A percentile compares a stretch with the other conserved stretches of the same genome.
Conservation (phyloP, 345 rosid genomes). For the Noccaea caerulescens region DNA sequence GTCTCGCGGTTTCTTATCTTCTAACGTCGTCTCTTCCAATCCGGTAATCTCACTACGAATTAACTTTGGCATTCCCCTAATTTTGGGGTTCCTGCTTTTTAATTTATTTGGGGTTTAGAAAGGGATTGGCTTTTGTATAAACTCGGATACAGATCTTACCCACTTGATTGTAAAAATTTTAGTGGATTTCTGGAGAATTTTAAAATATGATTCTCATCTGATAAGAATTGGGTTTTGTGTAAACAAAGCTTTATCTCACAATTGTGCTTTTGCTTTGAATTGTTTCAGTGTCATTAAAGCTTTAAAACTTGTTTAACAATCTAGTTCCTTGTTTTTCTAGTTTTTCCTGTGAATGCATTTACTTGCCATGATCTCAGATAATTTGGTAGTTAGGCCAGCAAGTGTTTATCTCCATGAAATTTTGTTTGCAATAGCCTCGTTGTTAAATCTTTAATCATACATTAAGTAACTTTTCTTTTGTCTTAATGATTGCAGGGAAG, state of each 20-base stretch:
- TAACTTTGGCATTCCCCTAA: not conserved
- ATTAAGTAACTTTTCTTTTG: conserved; percentile 20
- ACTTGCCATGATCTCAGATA: not conserved
- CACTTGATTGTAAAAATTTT: not conserved
- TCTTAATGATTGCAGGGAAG: conserved; percentile 63
- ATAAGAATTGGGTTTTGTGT: not conserved
- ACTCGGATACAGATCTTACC: not conserved
- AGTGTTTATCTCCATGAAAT: not conserved
- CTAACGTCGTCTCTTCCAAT: conserved; percentile 70
- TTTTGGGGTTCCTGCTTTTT: not conserved
- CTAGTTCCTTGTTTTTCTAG: too few relatives aligned
- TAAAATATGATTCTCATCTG: not conserved
- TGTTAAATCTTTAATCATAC: not conserved
- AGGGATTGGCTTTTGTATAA: conserved; percentile 14
- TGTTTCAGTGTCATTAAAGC: too few relatives aligned
- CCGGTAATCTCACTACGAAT: conserved; percentile 50
- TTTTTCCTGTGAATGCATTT: too few relatives aligned
- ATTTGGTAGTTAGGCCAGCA: not conserved
- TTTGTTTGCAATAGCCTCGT: not conserved
- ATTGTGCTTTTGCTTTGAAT: too few relatives aligned
- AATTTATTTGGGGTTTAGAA: not conserved
- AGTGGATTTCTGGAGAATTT: not conserved
- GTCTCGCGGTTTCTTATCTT: conserved; percentile 79
- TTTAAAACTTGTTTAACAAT: too few relatives aligned
- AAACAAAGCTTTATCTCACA: too few relatives aligned